Base-by-base conservation (phyloP, 2,329 filamentous ascomycete genomes). In the Cytospora leucostoma region DNA sequence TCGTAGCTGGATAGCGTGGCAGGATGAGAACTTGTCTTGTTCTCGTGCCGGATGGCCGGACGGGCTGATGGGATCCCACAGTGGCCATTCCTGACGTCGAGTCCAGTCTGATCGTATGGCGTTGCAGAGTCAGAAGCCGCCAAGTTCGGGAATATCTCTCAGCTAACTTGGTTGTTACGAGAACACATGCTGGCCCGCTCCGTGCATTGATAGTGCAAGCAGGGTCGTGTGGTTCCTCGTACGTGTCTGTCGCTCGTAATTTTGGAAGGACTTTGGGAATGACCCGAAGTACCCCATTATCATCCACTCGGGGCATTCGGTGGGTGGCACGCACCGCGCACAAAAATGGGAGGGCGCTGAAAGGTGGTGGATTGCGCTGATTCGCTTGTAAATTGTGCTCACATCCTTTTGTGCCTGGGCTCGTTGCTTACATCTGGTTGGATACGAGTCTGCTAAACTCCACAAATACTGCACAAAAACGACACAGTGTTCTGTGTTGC, bases 211-310 rank as follows among this genome's bases (percentile, higher is more conserved):
- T 65, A 65, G 53, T 65, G 63, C 60, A 52, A 27, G 60, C 61
- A 44, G 54, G 54, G 62, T 64, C 38, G 54, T 61, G 51, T 47
- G 58, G 59, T 61, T 52, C 51, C 59, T 61, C 59, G 57, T 65
- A 61, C 65, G 37, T 59, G 49, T 53, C 44, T 62, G 60, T 66
- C 64, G 64, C 61, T 67, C 66, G 65, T 59, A 67, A 67, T 67
- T 58, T 67, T 63, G 62, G 50, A 56, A 57, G 57, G 27, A 62
- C 61, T 47, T 51, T 47, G 38, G 59, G 56, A 47, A 52, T 44
- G 37, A 47, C 27, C 56, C 57, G 34, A 50, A 53, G 59, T 63
- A 51, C 51, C 33, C 44, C 32, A 37, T 52, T 44, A 62, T 52
- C 60, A 51, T 38, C 44, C 47, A 33, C 35, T n/a, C 38, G 35